Percentiles rank a stretch among this genome's conserved stretches.
phyloP scores from a whole-genome alignment of 108 stramenopile species.

The Seminavis robusta region DNA sequence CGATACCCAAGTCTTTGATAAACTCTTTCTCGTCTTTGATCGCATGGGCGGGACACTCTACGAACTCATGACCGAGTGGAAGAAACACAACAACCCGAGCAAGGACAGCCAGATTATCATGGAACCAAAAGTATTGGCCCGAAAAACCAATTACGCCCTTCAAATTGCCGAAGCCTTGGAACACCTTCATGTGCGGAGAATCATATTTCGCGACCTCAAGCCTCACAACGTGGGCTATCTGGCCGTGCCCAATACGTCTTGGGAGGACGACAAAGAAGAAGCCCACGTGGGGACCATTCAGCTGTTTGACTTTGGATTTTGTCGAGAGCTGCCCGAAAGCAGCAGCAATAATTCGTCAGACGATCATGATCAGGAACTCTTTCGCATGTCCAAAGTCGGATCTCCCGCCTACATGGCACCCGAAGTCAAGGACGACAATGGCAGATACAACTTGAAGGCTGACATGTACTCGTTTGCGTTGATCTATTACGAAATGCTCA shows the following conservation, averaged over 20 bases:
- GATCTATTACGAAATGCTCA: slow-evolving; percentile 38
- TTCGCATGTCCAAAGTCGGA: slow-evolving; percentile 47
- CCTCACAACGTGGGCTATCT: slow-evolving; percentile 3
- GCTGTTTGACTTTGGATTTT: slow-evolving; percentile 78
- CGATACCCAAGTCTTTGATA: slow-evolving; percentile 25
- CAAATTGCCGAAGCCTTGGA: slow-evolving; percentile 57
- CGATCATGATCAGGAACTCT: slow-evolving; percentile 39
- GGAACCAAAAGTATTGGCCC: no score
- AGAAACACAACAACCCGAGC: no score
- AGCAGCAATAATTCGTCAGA: no score
- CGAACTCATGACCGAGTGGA: slow-evolving; percentile 12
- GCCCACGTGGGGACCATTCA: slow-evolving; percentile 49
- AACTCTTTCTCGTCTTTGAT: slow-evolving; percentile 67
- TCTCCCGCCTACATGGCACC: slow-evolving; percentile 35
- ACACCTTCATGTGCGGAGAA: slow-evolving; percentile 55
- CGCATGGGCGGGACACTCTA: slow-evolving; percentile 59
- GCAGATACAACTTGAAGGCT: slow-evolving; percentile 44
- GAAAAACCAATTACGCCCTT: slow-evolving; percentile 20
- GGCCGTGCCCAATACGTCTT: not conserved
- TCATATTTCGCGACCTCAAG: slow-evolving; percentile 74
- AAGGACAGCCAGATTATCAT: no score
- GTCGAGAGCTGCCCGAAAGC: slow-evolving; percentile 41
- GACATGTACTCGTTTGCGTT: slow-evolving; percentile 59
- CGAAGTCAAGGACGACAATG: slow-evolving; percentile 27
- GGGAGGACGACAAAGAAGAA: slow-evolving; percentile 51